Evolutionary conservation across 768 basidiomycete genomes (phyloP), one percentile per base, ranked within the genome.

Genomic region (Leccinum ochraceum): DNA sequence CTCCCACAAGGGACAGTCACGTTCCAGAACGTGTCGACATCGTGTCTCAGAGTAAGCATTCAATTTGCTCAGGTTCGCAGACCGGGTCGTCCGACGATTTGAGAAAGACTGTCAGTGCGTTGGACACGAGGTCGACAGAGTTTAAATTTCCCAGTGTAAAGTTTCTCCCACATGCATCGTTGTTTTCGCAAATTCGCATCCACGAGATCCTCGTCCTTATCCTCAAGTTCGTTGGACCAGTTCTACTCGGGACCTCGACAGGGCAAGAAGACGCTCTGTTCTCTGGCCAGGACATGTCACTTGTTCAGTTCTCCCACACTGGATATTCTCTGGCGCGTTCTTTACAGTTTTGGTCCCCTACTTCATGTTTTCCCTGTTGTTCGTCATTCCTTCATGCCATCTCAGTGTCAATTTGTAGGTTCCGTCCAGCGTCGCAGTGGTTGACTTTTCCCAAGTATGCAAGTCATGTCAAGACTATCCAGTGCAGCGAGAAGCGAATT

Each of bases 151-250:
- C 14, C 14, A 34, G 22, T 26, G 16, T 22, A 5, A 36, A 37
- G 28, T 6, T 13, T 14, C 11, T 20, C 26, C 32, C 32, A 17
- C 32, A 97, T 79, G 14, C 93, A 67, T 32, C 53, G 42, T 22
- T 66, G 54, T 63, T 53, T 66, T 17, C 32, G 6, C 46, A 50
- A 22, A 22, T 22, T 22, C 32, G 6, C 34, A 51, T 66, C 42
- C 53, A 57, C 24, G 65, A 66, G n/a, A n/a, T 66, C 5, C 55
- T 67, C n/a, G 3, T 0, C n/a, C 53, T 60, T 51, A 44, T 59
- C 58, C 55, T 66, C 34, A 11, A 59, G 9, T 57, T 28, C 30
- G 34, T 51, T 14, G 34, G 30, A n/a, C 20, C 54, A 32, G 7
- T 10, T 16, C n/a, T 24, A 36, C 16, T 30, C n/a, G 2, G 46